Conservation (phyloP, 2,329 filamentous ascomycete species). For the Macrophomina pseudophaseolina region DNA sequence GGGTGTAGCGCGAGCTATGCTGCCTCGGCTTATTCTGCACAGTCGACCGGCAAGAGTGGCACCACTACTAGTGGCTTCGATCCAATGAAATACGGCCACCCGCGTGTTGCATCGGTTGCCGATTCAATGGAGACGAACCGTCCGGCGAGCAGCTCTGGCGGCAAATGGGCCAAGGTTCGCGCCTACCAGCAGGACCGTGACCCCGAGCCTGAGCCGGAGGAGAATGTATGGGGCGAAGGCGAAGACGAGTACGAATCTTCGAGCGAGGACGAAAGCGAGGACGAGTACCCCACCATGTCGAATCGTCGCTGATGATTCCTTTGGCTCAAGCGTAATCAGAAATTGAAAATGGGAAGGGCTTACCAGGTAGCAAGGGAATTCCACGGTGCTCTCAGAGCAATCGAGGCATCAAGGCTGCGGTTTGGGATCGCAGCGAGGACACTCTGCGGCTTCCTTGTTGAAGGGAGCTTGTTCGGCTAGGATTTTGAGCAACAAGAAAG, state of each 20-base stretch:
- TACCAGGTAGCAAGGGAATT: no score
- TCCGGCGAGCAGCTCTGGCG: slow-evolving; percentile 29
- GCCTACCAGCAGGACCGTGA: slow-evolving; percentile 29
- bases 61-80: slow-evolving; percentile 29
- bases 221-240: slow-evolving; percentile 36
- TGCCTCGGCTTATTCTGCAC: neutral
- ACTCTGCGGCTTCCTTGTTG: no score
- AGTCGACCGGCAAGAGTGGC: neutral
- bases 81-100: slow-evolving; percentile 33
- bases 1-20: neutral
- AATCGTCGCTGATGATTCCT: neutral
- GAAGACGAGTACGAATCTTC: slow-evolving; percentile 40
- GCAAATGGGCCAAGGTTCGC: slow-evolving; percentile 38
- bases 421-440: no score
- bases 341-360: no score
- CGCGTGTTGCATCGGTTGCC: slow-evolving; percentile 28
- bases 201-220: neutral
- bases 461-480: no score
- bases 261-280: slow-evolving; percentile 43
- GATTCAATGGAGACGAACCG: slow-evolving; percentile 27
- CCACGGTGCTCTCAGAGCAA: no score
- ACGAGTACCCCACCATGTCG: slow-evolving; percentile 34
- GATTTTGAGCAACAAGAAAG: no score
- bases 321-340: no score
- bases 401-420: no score